Evolutionary conservation across 306 rosid species (phyloP).

Genomic region (Ormosia semicastrata): DNA sequence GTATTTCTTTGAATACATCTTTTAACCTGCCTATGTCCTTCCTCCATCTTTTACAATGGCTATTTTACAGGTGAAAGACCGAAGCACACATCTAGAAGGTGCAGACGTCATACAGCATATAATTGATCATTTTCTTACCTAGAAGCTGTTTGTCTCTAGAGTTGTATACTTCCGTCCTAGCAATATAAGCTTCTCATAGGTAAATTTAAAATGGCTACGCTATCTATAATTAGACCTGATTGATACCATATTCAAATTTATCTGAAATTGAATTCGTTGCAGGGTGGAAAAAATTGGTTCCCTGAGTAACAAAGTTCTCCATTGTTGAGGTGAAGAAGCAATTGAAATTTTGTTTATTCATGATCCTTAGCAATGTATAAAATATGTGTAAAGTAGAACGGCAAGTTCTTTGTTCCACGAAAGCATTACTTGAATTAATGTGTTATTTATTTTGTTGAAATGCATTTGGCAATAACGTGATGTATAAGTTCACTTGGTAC

Average conservation of each 20-base stretch:
- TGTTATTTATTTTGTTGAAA: not conserved
- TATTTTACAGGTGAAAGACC: conserved; percentile 74
- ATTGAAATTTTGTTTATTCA: conserved; percentile 10
- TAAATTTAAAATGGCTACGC: not conserved
- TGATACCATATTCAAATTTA: not conserved
- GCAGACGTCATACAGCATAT: conserved; percentile 91
- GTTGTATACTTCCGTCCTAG: not conserved
- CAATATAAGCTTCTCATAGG: conserved; percentile 23
- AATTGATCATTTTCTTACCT: conserved; percentile 75
- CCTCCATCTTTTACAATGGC: not conserved
- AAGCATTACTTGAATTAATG: not conserved
- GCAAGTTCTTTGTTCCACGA: not conserved
- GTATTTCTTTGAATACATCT: not conserved
- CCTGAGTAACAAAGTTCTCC: conserved; percentile 4
- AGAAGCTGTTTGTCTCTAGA: conserved; percentile 14
- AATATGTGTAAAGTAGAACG: not conserved
- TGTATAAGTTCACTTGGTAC: not conserved
- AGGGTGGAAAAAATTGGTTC: conserved; percentile 29
- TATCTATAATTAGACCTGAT: not conserved
- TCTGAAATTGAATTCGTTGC: conserved; percentile 30
- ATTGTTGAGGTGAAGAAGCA: conserved; percentile 28
- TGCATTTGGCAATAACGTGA: not conserved
- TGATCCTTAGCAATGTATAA: conserved; percentile 21
- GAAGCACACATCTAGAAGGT: conserved; percentile 72
- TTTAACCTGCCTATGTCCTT: not conserved